Percentiles rank a stretch among this genome's conserved stretches.
Conservation (phyloP, 192 early-diverging fungal species). For the Backusella mclennaniae region DNA sequence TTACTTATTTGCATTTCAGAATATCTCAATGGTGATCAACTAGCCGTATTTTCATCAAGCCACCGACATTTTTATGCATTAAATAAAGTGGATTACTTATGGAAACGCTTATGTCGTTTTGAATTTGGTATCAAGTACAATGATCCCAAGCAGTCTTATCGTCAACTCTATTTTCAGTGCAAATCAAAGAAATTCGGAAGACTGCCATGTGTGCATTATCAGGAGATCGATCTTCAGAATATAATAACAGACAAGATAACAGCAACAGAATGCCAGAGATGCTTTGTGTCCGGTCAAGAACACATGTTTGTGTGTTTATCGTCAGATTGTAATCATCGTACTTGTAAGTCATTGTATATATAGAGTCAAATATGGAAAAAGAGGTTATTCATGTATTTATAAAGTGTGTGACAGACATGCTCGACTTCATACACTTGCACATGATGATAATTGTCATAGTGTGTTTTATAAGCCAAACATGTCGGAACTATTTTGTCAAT, state of each 20-base stretch:
- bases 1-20: slow-evolving; percentile 1
- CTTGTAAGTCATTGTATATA: slow-evolving; percentile 3
- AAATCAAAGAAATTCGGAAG: not conserved
- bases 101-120: slow-evolving; percentile 12
- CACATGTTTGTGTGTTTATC: slow-evolving; percentile 4
- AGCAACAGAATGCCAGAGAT: not conserved
- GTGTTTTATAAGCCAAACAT: slow-evolving; percentile 23
- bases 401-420: slow-evolving; percentile 29
- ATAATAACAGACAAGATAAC: not conserved
- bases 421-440: not conserved
- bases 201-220: slow-evolving; percentile 4
- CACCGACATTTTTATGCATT: not conserved
- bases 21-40: slow-evolving; percentile 2
- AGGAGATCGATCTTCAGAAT: not conserved
- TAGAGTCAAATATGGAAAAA: not conserved
- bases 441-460: not conserved
- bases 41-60: not conserved
- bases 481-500: slow-evolving; percentile 18
- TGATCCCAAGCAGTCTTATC: slow-evolving; percentile 1
- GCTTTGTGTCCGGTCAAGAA: not conserved
- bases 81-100: slow-evolving; percentile 3
- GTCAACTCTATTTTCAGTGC: not conserved
- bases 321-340: not conserved
- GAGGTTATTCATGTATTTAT: not conserved
- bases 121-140: slow-evolving; percentile 18